Evolutionary conservation across 2,329 filamentous ascomycete genomes (phyloP), one percentile per base, ranked within the genome.

Genomic region (Trichoderma atroviride): DNA sequence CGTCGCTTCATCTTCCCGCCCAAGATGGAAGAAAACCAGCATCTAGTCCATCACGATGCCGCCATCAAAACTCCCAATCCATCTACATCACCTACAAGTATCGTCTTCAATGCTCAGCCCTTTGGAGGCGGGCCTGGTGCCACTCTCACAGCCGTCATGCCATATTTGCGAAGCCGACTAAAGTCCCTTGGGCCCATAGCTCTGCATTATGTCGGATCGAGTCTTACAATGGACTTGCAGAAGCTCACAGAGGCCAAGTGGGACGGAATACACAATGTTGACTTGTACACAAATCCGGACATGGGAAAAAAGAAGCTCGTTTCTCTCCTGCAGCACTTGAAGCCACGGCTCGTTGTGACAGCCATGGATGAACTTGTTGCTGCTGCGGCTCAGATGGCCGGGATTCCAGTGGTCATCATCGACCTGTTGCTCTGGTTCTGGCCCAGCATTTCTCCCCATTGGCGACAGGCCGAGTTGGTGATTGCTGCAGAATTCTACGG

Each of bases 151-250:
- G 56, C 65, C 1, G 47, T 61, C 10, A 52, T 60, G 43, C 65
- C 65, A 14, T 52, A 31, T 14, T 29, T 68, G 11, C 56, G 56
- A 40, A 40, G 13, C 31, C 65, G 65, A 22, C 9, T 61, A 2
- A 61, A 61, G 7, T 43, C 65, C 9, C 33, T 50, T 9, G 65
- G 57, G 0, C 31, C 65, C 9, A 57, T 61, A 5, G 33, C 43
- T 6, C 29, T 68, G 19, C 65, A 68, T 50, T 68, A 68, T 14
- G 65, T 68, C 19, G 65, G 65, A 68, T 68, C 65, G 1, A 68
- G 57, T 13, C 29, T 60, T 13, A 22, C 65, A 10, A 59, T 68
- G 56, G 65, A 59, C 1, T 53, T 68, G 2, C 65, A 60, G 0
- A 68, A 53, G 3, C 65, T 61, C 3, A 55, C 16, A 1, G 3